These are phyloP conservation scores for Cryptococcus hybrid DNA, from an alignment of 1,284 basidiomycete genomes.

Conservation along the genomic window DNA sequence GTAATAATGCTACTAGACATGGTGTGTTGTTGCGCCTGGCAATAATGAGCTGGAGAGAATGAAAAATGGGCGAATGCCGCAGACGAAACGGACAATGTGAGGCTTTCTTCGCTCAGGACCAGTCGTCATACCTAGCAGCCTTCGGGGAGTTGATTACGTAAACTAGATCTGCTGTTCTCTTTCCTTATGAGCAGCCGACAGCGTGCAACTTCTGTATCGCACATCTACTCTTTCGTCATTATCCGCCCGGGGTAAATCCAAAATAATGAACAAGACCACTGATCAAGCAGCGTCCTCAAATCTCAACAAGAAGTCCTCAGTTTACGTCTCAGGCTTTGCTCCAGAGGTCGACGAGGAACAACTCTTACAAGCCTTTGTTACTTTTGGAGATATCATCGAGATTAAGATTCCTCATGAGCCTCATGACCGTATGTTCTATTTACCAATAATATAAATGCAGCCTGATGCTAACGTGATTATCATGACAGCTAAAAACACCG, in stretches of 20 bases:
- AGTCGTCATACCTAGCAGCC: too few relatives aligned
- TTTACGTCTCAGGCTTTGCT: conserved; percentile 46
- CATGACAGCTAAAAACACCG: conserved; percentile 31
- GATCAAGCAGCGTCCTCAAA: conserved; percentile 13
- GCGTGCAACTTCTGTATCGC: too few relatives aligned
- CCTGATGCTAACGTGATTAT: neutral
- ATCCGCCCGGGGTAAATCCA: neutral
- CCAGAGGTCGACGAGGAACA: conserved; percentile 44
- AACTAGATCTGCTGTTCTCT: too few relatives aligned
- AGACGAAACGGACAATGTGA: too few relatives aligned
- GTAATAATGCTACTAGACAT: neutral
- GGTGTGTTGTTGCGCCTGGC: too few relatives aligned
- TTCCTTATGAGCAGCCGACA: too few relatives aligned
- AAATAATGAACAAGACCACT: conserved; percentile 12
- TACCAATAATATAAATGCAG: neutral
- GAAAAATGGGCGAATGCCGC: too few relatives aligned
- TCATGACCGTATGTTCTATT: conserved; percentile 34
- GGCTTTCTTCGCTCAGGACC: too few relatives aligned
- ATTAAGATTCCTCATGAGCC: conserved; percentile 45
- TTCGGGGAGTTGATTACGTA: too few relatives aligned
- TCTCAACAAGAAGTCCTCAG: conserved; percentile 31
- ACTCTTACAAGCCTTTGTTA: conserved; percentile 46
- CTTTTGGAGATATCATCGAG: conserved; percentile 49
- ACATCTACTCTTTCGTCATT: too few relatives aligned
- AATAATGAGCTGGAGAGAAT: too few relatives aligned